phyloP scores from a whole-genome alignment of 768 basidiomycete species.

The Tylopilus felleus region DNA sequence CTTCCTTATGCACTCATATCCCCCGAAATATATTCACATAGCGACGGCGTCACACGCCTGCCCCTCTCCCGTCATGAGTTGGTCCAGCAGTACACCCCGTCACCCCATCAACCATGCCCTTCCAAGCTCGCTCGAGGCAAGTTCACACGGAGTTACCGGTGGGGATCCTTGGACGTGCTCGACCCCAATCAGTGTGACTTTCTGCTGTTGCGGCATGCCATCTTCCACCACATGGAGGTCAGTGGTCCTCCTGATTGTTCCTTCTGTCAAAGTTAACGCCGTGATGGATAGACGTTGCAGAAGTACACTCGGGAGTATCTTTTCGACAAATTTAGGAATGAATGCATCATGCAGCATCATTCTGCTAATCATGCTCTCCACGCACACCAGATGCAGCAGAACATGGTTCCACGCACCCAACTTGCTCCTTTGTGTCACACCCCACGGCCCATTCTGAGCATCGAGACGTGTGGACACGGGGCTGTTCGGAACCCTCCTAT shows the following conservation, averaged over 20 bases:
- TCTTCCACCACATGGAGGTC: constrained; percentile 90
- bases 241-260: constrained; percentile 24
- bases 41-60: constrained; percentile 66
- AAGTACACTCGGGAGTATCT: constrained; percentile 83
- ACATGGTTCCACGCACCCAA: constrained; percentile 33
- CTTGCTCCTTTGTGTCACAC: constrained; percentile 32
- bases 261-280: constrained; percentile 16
- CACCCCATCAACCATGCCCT: constrained; percentile 39
- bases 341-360: constrained; percentile 54
- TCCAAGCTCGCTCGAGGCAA: constrained; percentile 55
- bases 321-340: constrained; percentile 70
- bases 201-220: constrained; percentile 65
- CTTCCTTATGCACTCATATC: constrained; percentile 84
- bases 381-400: constrained; percentile 44
- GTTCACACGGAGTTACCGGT: constrained; percentile 72
- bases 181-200: constrained; percentile 83
- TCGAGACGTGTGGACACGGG: constrained; percentile 53
- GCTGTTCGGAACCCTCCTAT: constrained; percentile 44
- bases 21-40: constrained; percentile 80
- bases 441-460: constrained; percentile 56
- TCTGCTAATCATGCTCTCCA: constrained; percentile 40
- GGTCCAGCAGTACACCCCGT: constrained; percentile 69
- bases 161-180: constrained; percentile 81
- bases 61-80: constrained; percentile 66
- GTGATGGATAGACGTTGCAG: constrained; percentile 63